A percentile compares a stretch with the other conserved stretches of the same genome.
Evolutionary conservation across 106 monocot genomes (phyloP).

Genomic region (Ottelia alismoides): DNA sequence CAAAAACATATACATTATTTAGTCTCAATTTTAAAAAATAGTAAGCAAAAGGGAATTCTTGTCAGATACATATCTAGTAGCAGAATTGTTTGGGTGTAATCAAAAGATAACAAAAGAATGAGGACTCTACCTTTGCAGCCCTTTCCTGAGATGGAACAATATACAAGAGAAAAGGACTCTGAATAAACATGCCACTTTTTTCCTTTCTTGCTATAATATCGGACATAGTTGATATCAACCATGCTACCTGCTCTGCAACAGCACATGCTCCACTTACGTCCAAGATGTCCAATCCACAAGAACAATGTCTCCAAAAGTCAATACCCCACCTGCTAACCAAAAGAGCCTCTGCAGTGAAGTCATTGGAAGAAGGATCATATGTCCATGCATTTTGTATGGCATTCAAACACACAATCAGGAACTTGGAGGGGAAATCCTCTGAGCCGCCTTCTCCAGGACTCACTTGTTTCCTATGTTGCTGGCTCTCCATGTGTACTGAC

Average conservation of each 20-base stretch:
- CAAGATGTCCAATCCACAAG: slow-evolving; percentile 34
- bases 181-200: slow-evolving; percentile 37
- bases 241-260: slow-evolving; percentile 61
- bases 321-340: slow-evolving; percentile 56
- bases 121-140: slow-evolving; percentile 39
- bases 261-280: slow-evolving; percentile 30
- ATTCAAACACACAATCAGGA: slow-evolving; percentile 60
- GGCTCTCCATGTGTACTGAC: too few species aligned
- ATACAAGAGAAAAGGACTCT: slow-evolving; percentile 58
- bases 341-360: slow-evolving; percentile 2
- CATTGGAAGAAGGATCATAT: background rate
- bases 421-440: slow-evolving; percentile 39
- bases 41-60: too few species aligned
- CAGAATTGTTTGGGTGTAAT: background rate
- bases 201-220: slow-evolving; percentile 65
- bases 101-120: background rate
- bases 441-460: slow-evolving; percentile 9
- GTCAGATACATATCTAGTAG: too few species aligned
- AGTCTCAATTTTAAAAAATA: too few species aligned
- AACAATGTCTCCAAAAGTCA: slow-evolving; percentile 45
- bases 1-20: background rate
- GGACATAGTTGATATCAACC: slow-evolving; percentile 58
- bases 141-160: slow-evolving; percentile 64
- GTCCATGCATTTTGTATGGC: slow-evolving; percentile 44
- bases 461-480: background rate